Base-by-base conservation (phyloP, 2,329 filamentous ascomycete genomes). In the Raffaelea ambrosiae region DNA sequence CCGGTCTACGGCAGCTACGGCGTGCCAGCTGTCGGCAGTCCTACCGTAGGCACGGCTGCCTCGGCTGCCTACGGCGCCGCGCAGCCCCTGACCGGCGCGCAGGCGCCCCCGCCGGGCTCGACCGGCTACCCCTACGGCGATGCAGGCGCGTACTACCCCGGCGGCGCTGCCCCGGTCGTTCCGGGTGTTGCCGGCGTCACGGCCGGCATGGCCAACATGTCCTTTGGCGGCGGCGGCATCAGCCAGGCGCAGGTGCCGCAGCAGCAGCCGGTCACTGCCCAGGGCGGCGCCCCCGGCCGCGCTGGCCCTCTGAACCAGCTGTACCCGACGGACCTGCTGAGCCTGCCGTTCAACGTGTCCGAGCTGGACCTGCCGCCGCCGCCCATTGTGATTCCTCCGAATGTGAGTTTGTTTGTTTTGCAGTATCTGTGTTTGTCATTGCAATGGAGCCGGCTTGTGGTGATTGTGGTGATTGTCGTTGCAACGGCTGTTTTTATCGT, bases 361-460 rank as follows among this genome's bases (percentile, higher is more conserved):
- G 93, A 97, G 71, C 71, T 98, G 54, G 91, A 97, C 59, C 77
- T 90, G 52, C 88, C 90, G 41, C 93, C 93, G 31, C 93, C 93
- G 50, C 84, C 88, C 16, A 94, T 95, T 59, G 81, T 95, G 57
- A 73, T 98, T 39, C 93, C 93, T 43, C 82, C 88, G 45, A 95
- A 95, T 69, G 91, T 96, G 73, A 72, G 87, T 77, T 48, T 42
- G 7, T 13, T 29, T 29, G 26, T 29, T 29, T 29, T 29, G 7
- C 26, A 13, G 13, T 29, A 13, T 29, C 13, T 29, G 13, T 29
- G 26, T n/a, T n/a, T n/a, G n/a, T n/a, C n/a, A n/a, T n/a, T n/a
- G n/a, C n/a, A n/a, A n/a, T n/a, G n/a, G n/a, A n/a, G n/a, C n/a
- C n/a, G n/a, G n/a, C n/a, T n/a, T n/a, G n/a, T n/a, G n/a, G n/a